phyloP scores from a whole-genome alignment of 495 filamentous ascomycete species.

The Trichoderma reesei region DNA sequence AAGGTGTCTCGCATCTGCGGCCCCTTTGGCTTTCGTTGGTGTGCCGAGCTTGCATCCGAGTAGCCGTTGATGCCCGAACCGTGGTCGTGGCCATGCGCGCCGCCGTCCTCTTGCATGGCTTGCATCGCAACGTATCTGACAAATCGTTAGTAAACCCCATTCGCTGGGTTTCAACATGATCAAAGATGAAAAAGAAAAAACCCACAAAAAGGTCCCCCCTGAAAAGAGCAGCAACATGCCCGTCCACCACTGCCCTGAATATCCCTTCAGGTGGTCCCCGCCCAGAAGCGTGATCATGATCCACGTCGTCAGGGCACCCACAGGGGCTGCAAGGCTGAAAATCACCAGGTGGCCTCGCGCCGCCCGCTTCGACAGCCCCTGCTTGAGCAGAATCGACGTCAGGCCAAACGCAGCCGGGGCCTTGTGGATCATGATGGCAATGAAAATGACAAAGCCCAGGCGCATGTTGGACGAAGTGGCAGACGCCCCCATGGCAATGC shows the following conservation, averaged over 20 bases:
- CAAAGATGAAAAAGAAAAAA: slow-evolving; percentile 11
- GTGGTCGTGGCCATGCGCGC: slow-evolving; percentile 38
- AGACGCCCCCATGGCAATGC: slow-evolving; percentile 88
- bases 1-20: slow-evolving; percentile 55
- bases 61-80: slow-evolving; percentile 54
- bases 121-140: slow-evolving; percentile 97
- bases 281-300: slow-evolving; percentile 64
- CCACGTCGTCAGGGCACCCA: slow-evolving; percentile 79
- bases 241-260: slow-evolving; percentile 66
- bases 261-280: slow-evolving; percentile 33
- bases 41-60: slow-evolving; percentile 42
- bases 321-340: slow-evolving; percentile 84
- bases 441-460: slow-evolving; percentile 78
- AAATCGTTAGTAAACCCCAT: slow-evolving; percentile 14
- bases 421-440: slow-evolving; percentile 96
- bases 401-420: slow-evolving; percentile 93
- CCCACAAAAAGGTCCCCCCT: slow-evolving; percentile 90
- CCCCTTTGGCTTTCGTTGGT: slow-evolving; percentile 38
- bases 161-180: not conserved
- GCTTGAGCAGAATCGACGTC: slow-evolving; percentile 78
- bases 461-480: slow-evolving; percentile 59
- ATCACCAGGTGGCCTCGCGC: slow-evolving; percentile 78
- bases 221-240: slow-evolving; percentile 87
- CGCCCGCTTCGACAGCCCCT: slow-evolving; percentile 75
- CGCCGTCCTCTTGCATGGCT: slow-evolving; percentile 79